Percentiles rank a stretch among this genome's conserved stretches.
phyloP scores from a whole-genome alignment of 139 green algal species.

The Limnomonas spitsbergensis region DNA sequence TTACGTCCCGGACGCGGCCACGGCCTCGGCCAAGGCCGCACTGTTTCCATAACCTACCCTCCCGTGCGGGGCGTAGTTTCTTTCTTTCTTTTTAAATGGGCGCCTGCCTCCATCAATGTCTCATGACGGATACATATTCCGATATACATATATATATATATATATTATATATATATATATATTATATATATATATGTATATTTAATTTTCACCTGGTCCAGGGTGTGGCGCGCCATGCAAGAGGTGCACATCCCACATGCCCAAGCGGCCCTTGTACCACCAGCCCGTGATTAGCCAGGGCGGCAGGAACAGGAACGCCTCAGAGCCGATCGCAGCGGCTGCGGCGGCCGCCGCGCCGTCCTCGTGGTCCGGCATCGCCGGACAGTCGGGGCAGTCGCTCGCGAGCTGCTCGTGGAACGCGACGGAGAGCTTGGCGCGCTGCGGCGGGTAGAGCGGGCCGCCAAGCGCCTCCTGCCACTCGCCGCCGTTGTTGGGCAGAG shows the following conservation, averaged over 20 bases:
- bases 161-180: too few species aligned
- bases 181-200: too few species aligned
- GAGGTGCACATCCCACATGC: not conserved
- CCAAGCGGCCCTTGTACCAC: not conserved
- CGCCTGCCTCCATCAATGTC: too few species aligned
- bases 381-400: not conserved
- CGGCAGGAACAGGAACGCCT: not conserved
- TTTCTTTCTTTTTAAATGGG: too few species aligned
- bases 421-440: not conserved
- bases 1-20: too few species aligned
- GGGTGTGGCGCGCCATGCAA: not conserved
- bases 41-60: too few species aligned
- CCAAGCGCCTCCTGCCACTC: not conserved
- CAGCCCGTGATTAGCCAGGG: not conserved
- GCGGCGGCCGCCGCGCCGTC: not conserved
- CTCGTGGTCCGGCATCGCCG: not conserved
- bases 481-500: not conserved
- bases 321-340: not conserved
- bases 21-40: too few species aligned
- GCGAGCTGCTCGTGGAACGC: not conserved
- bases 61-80: too few species aligned
- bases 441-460: not conserved
- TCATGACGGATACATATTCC: too few species aligned
- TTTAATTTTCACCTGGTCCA: too few species aligned
- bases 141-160: too few species aligned